Base-by-base conservation (phyloP, 1,139 yeast genomes). In the Geotrichum siamense region DNA sequence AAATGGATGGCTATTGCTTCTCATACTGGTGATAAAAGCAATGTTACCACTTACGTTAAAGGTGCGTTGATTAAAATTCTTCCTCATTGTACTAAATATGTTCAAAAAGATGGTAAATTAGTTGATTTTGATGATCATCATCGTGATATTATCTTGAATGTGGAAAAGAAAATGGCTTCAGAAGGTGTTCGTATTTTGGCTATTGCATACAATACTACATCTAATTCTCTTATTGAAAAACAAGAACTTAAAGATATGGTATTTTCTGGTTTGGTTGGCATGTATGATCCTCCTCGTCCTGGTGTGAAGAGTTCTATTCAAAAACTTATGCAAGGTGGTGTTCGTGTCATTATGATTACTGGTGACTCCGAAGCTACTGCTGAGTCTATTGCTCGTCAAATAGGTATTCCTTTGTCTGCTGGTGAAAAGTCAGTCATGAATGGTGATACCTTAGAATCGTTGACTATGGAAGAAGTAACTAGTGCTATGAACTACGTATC, bases 361-460 rank as follows among this genome's bases (percentile, higher is more conserved):
- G 98, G 98, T 54, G 98, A 91, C 63, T 76, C 89, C 38, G 96
- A 89, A 53, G 78, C 82, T 9, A 91, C 98, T n/a, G 98, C 97
- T 2, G 67, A 75, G 15, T 81, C 85, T 51, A 87, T 93, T 61
- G 98, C 96, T 3, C 76, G 74, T 50, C 93, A 86, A 63, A 86
- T 87, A 55, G 97, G 97, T 25, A 86, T 91, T 73, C 94, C 95
- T 1, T 48, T 54, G 38, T 25, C 44, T 23, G 62, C 61, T 5
- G 68, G 75, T 22, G 74, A 76, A 46, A 65, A 65, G 39, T 74
- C 85, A 32, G 86, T 87, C 27, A 69, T 91, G 64, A 81, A 85
- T 30, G 97, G 97, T 44, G 89, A 82, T 44, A 82, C 78, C 56
- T 68, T 91, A 39, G 95, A 87, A 56, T 57, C 67, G 32, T 72